phyloP scores from a whole-genome alignment of 805 yeast genomes.

The Yamadazyma scolyti region DNA sequence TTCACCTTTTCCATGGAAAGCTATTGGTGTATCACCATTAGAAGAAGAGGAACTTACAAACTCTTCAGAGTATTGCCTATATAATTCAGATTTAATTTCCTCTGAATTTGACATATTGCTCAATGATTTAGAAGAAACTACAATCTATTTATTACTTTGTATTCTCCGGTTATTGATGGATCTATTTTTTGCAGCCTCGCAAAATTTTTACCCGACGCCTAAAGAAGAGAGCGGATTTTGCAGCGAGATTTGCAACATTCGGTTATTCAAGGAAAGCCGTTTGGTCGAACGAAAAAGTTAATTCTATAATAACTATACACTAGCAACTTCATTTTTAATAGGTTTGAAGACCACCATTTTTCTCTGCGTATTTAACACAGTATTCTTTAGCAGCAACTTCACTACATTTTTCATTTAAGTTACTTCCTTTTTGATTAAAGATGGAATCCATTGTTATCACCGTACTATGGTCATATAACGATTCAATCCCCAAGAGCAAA shows the following conservation, averaged over 20 bases:
- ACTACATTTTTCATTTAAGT: constrained; percentile 13
- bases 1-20: constrained; percentile 9
- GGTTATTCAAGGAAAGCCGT: constrained; percentile 8
- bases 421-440: constrained; percentile 1
- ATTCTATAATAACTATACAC: too few species aligned
- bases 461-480: constrained; percentile 10
- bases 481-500: constrained; percentile 7
- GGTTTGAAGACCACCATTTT: constrained; percentile 10
- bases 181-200: too few species aligned
- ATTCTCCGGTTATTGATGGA: too few species aligned
- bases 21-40: constrained; percentile 6
- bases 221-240: too few species aligned
- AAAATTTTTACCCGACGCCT: too few species aligned
- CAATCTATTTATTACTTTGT: too few species aligned
- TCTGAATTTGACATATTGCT: too few species aligned
- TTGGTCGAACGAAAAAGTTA: too few species aligned
- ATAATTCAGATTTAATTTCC: constrained; percentile 6
- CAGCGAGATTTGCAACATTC: too few species aligned
- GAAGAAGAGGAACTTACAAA: constrained; percentile 6
- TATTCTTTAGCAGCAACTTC: constrained; percentile 13
- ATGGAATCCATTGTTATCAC: constrained; percentile 3
- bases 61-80: constrained; percentile 5
- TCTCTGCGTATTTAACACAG: constrained; percentile 15
- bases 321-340: constrained; percentile 4
- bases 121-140: too few species aligned